Evolutionary conservation across 176 grass and related monocot genomes (phyloP).

Genomic region (Areca catechu): DNA sequence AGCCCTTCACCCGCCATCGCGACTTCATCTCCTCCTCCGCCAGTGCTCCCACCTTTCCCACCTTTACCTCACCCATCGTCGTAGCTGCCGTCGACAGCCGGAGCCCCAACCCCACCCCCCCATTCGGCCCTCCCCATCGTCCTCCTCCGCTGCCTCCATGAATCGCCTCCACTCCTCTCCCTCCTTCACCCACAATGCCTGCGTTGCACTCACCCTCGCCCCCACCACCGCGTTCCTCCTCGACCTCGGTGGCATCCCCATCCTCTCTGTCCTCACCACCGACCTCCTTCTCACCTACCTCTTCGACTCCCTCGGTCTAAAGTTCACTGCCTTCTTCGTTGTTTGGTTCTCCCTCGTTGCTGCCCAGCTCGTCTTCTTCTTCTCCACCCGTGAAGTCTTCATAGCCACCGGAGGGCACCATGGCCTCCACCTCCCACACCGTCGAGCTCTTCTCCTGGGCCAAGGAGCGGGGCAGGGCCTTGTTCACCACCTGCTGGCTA

Average conservation of each 20-base stretch:
- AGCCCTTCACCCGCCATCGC: slow-evolving; percentile 44
- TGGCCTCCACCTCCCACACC: no score
- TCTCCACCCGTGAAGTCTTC: no score
- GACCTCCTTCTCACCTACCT: slow-evolving; percentile 55
- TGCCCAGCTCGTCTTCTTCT: slow-evolving; percentile 82
- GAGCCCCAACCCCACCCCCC: slow-evolving; percentile 44
- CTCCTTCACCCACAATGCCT: slow-evolving; percentile 65
- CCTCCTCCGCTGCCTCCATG: slow-evolving; percentile 6
- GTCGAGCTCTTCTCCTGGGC: no score
- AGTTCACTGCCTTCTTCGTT: no score
- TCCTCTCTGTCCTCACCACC: slow-evolving; percentile 59
- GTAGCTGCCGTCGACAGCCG: slow-evolving; percentile 46
- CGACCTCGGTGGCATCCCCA: slow-evolving; percentile 66
- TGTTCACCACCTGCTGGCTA: no score
- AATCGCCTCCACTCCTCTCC: slow-evolving; percentile 26
- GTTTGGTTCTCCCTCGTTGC: slow-evolving; percentile 67
- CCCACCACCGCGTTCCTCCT: slow-evolving; percentile 75
- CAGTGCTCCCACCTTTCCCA: slow-evolving; percentile 46
- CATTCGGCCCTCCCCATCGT: slow-evolving; percentile 31
- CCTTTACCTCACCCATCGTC: no score
- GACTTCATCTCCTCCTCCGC: slow-evolving; percentile 63
- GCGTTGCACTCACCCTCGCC: no score
- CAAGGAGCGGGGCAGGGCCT: no score
- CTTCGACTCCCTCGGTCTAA: no score
- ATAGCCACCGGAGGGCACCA: no score